Conservation (phyloP, 2,329 filamentous ascomycete species). For the Xylaria sp. region DNA sequence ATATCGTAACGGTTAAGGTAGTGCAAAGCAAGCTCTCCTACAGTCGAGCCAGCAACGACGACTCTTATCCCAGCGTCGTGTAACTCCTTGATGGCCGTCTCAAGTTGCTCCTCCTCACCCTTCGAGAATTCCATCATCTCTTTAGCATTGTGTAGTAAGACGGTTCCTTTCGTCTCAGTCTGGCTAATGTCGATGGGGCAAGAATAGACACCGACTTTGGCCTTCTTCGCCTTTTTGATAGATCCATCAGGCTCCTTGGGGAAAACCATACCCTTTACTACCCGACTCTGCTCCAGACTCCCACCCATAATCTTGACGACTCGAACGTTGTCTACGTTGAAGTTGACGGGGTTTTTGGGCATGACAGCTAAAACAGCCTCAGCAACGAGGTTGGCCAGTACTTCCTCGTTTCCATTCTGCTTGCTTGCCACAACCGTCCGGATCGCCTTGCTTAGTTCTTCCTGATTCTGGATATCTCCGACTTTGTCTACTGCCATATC, state of each 20-base stretch:
- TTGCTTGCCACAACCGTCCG: constrained; percentile 96
- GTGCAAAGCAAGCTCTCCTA: constrained; percentile 95
- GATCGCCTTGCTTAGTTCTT: constrained; percentile 93
- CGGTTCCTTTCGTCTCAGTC: constrained; percentile 98
- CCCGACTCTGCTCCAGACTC: constrained; percentile 89
- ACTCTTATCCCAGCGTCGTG: constrained; percentile 94
- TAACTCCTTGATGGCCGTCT: constrained; percentile 91
- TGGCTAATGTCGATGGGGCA: constrained; percentile 95
- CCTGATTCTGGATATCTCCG: constrained; percentile 79
- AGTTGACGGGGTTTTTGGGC: constrained; percentile 93
- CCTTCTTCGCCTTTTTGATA: constrained; percentile 89
- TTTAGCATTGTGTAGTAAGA: constrained; percentile 94
- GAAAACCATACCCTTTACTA: constrained; percentile 99
- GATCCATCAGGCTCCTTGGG: constrained; percentile 91
- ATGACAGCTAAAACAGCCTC: constrained; percentile 87
- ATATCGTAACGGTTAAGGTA: constrained; percentile 98
- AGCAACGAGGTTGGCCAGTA: constrained; percentile 85
- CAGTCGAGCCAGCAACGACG: constrained; percentile 89
- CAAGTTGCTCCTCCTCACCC: constrained; percentile 93
- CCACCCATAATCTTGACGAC: constrained; percentile 99
- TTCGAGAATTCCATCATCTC: constrained; percentile 99
- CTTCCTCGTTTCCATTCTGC: constrained; percentile 92
- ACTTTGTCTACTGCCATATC: constrained; percentile 92
- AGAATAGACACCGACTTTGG: constrained; percentile 96
- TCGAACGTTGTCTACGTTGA: constrained; percentile 98